Conservation (phyloP, 805 yeast genomes). For the Yarrowia deformans region DNA sequence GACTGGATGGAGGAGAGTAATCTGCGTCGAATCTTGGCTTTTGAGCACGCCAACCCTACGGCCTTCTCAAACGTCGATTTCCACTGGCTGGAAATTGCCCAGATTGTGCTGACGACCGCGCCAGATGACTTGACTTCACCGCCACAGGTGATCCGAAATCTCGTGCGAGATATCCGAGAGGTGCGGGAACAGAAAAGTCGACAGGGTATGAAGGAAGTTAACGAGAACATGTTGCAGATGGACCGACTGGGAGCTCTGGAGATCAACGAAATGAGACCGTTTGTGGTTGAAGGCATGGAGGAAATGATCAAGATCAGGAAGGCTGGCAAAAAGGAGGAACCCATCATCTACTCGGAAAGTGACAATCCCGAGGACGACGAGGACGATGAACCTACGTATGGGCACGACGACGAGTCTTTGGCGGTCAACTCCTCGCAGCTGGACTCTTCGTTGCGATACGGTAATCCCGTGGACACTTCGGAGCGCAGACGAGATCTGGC, state of each 20-base stretch:
- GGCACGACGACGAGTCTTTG: constrained; percentile 47
- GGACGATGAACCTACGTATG: constrained; percentile 36
- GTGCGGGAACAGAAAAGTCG: constrained; percentile 80
- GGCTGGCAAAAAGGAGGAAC: constrained; percentile 43
- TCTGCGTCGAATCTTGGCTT: constrained; percentile 66
- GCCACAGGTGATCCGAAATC: constrained; percentile 69
- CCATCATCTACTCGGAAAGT: constrained; percentile 19
- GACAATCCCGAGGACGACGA: constrained; percentile 36
- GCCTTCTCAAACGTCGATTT: constrained; percentile 63
- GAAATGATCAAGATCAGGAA: constrained; percentile 67
- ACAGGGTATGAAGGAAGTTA: constrained; percentile 76
- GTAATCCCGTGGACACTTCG: constrained; percentile 3
- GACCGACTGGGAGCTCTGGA: constrained; percentile 85
- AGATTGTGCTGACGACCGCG: constrained; percentile 71
- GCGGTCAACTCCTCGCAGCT: constrained; percentile 31
- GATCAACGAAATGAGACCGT: constrained; percentile 86
- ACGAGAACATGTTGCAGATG: constrained; percentile 81
- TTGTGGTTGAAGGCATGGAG: constrained; percentile 80
- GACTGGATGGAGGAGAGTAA: constrained; percentile 72
- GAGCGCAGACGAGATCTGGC: constrained; percentile 10
- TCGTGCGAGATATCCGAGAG: constrained; percentile 85
- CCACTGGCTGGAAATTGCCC: constrained; percentile 87
- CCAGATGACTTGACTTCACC: constrained; percentile 80
- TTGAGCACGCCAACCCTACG: constrained; percentile 64
- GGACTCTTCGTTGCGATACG: constrained; percentile 22